Conservation (phyloP, 2,329 filamentous ascomycete species). For the Stagonosporopsis vannaccii region DNA sequence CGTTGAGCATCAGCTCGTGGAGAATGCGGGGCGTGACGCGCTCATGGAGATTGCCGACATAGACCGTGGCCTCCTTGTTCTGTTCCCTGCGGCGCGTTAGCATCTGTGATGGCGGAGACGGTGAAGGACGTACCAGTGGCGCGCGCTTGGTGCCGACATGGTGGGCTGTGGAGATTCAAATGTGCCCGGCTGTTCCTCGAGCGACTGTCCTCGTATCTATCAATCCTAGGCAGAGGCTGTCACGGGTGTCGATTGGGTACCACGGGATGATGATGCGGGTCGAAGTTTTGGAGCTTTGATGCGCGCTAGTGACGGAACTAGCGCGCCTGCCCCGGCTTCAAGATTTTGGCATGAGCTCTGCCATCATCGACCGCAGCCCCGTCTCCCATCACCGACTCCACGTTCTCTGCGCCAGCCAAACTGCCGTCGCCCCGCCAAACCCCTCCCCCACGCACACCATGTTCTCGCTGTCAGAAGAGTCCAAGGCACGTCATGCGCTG, state of each 20-base stretch:
- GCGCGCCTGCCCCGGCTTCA: constrained; percentile 20
- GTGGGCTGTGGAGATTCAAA: constrained; percentile 11
- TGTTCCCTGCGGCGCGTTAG: constrained; percentile 65
- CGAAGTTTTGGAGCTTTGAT: constrained; percentile 35
- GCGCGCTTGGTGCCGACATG: constrained; percentile 69
- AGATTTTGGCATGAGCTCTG: constrained; percentile 35
- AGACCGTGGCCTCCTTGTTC: constrained; percentile 97
- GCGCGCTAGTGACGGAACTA: constrained; percentile 22
- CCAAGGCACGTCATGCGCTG: constrained; percentile 71
- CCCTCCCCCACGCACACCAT: constrained; percentile 43
- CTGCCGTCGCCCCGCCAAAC: background rate
- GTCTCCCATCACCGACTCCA: constrained; percentile 19
- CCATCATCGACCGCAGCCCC: constrained; percentile 18
- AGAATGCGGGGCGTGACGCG: constrained; percentile 88
- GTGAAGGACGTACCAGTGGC: constrained; percentile 71
- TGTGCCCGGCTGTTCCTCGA: background rate
- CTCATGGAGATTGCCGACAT: constrained; percentile 98
- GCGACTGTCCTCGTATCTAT: background rate
- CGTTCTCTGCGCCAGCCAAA: background rate
- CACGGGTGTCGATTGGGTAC: constrained; percentile 1
- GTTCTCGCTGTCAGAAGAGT: constrained; percentile 85
- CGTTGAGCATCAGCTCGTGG: constrained; percentile 98
- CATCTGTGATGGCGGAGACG: background rate
- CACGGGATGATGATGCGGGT: constrained; percentile 16
- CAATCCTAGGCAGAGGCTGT: background rate